phyloP scores from a whole-genome alignment of 1,284 basidiomycete species.

The Limonomyces culmigenus region DNA sequence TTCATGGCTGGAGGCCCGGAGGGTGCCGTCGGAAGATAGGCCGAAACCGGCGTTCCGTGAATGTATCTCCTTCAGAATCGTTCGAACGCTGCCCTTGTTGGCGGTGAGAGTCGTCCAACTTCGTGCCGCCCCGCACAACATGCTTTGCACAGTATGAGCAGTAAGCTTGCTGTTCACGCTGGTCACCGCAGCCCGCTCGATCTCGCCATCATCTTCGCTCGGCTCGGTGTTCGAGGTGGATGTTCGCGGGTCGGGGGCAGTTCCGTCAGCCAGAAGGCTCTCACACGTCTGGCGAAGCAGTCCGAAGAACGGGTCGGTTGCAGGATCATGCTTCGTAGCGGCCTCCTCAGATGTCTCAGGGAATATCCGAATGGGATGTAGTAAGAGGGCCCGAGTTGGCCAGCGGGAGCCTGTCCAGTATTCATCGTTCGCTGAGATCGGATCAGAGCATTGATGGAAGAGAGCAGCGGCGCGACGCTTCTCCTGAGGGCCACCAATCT shows the following conservation, averaged over 20 bases:
- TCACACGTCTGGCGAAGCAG: conserved; percentile 31
- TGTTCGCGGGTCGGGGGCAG: conserved; percentile 16
- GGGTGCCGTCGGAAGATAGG: conserved; percentile 14
- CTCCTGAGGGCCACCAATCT: conserved; percentile 53
- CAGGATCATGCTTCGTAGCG: neutral
- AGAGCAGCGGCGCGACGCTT: conserved; percentile 38
- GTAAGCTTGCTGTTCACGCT: conserved; percentile 42
- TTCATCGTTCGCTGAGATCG: conserved; percentile 11
- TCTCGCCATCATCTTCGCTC: conserved; percentile 14
- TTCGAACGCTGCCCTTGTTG: conserved; percentile 60
- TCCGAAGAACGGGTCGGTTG: conserved; percentile 19
- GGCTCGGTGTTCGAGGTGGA: neutral
- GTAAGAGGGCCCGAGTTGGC: conserved; percentile 25
- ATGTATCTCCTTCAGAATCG: conserved; percentile 42
- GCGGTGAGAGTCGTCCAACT: conserved; percentile 75
- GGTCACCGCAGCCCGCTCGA: conserved; percentile 33
- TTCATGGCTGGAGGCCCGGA: too few relatives aligned
- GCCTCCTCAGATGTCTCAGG: neutral
- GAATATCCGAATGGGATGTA: conserved; percentile 38
- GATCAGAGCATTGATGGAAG: conserved; percentile 17
- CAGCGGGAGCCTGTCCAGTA: conserved; percentile 58
- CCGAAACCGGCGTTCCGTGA: conserved; percentile 1
- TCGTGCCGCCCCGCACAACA: conserved; percentile 47
- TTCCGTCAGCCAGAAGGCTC: conserved; percentile 30
- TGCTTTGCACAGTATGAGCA: conserved; percentile 50